Conservation (phyloP, 2,329 filamentous ascomycete species). For the Trichoderma aggressivum region DNA sequence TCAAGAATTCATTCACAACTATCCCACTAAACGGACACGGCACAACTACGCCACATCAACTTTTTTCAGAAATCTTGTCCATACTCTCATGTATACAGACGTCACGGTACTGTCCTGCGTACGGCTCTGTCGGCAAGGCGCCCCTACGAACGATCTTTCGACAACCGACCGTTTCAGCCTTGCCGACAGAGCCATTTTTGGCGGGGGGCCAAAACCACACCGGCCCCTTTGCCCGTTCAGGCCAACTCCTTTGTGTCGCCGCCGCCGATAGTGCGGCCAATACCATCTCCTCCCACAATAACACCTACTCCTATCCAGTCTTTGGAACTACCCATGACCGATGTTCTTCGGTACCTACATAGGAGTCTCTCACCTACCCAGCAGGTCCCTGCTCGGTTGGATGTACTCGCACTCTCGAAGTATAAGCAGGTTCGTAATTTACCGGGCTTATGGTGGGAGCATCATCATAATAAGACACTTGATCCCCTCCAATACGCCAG, state of each 20-base stretch:
- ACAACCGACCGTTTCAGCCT: too few species aligned
- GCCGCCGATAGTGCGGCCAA: not conserved
- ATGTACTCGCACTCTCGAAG: conserved; percentile 25
- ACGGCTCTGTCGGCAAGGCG: too few species aligned
- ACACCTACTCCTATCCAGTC: not conserved
- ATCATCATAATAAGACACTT: conserved; percentile 24
- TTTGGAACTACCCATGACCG: not conserved
- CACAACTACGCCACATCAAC: too few species aligned
- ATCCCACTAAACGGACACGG: too few species aligned
- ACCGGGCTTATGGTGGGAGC: conserved; percentile 26
- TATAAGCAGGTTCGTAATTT: conserved; percentile 27
- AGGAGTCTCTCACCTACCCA: conserved; percentile 24
- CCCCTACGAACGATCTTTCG: too few species aligned
- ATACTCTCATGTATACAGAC: too few species aligned
- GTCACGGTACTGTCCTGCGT: too few species aligned
- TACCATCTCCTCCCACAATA: not conserved
- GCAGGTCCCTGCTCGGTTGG: conserved; percentile 22
- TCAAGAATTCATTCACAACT: too few species aligned
- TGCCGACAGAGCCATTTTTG: too few species aligned
- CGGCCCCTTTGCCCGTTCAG: not conserved
- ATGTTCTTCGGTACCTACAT: conserved; percentile 26
- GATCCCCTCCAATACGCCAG: conserved; percentile 27
- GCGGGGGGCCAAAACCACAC: not conserved
- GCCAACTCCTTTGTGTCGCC: not conserved
- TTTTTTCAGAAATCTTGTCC: too few species aligned